Conservation (phyloP, 2,329 filamentous ascomycete genomes). For the Diaporthe amygdali region DNA sequence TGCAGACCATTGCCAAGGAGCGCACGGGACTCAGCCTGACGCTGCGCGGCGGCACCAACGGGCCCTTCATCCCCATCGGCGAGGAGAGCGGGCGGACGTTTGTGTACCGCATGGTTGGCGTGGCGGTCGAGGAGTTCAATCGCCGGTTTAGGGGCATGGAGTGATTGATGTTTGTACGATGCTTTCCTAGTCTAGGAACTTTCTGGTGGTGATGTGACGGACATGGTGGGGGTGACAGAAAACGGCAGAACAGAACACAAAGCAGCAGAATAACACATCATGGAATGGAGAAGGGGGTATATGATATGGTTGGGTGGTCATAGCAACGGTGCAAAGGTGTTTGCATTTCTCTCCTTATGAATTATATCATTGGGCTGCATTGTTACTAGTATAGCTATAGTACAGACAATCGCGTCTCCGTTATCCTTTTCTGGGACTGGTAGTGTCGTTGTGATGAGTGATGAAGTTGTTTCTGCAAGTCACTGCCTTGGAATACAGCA, state of each 20-base stretch:
- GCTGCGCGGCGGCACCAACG: conserved; percentile 87
- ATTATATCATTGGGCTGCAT: background rate
- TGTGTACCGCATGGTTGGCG: conserved; percentile 68
- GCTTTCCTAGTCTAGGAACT: too few species aligned
- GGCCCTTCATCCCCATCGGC: conserved; percentile 92
- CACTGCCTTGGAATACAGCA: too few species aligned
- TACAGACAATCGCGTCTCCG: background rate
- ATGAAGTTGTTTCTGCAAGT: too few species aligned
- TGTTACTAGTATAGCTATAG: background rate
- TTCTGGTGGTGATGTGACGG: background rate
- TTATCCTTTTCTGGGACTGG: background rate
- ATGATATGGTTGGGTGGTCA: background rate
- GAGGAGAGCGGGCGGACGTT: conserved; percentile 77
- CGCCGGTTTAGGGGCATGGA: conserved; percentile 58
- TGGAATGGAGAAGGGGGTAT: background rate
- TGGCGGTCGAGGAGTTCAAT: conserved; percentile 73
- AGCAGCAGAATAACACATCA: background rate
- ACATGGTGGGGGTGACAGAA: background rate
- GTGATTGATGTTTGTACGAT: conserved; percentile 25
- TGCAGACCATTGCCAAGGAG: conserved; percentile 97
- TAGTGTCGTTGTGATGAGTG: background rate
- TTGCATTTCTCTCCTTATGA: background rate
- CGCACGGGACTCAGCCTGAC: conserved; percentile 90
- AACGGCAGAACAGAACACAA: background rate
- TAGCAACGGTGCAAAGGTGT: conserved; percentile 20